A percentile compares a stretch with the other conserved stretches of the same genome.
These are phyloP conservation scores for Monosporascus sp. DNA, from an alignment of 2,329 filamentous ascomycete genomes.

Conservation along the genomic window DNA sequence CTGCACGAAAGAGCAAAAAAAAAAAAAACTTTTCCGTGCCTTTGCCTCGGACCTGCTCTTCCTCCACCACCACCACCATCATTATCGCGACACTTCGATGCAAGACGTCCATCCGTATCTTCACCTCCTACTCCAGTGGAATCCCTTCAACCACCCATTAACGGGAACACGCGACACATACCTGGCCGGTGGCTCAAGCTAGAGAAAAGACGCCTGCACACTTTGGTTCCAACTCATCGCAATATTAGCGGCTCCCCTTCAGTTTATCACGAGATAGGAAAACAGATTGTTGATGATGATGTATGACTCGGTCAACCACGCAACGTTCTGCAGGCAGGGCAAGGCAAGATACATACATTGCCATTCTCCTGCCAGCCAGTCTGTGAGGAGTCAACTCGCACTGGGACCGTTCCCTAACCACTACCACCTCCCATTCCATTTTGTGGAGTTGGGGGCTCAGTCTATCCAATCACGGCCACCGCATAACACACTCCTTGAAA, in stretches of 20 bases:
- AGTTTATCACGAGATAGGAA: background rate
- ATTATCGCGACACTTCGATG: too few species aligned
- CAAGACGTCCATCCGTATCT: too few species aligned
- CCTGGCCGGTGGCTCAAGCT: too few species aligned
- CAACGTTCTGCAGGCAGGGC: conserved; percentile 3
- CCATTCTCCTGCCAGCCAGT: background rate
- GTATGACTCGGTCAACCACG: conserved; percentile 23
- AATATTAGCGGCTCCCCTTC: too few species aligned
- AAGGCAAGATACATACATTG: background rate
- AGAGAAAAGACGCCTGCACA: too few species aligned
- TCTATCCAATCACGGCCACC: background rate
- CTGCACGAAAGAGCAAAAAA: background rate
- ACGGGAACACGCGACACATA: too few species aligned
- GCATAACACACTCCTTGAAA: background rate
- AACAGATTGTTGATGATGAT: background rate
- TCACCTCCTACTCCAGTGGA: too few species aligned
- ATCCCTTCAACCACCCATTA: too few species aligned
- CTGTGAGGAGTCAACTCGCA: background rate
- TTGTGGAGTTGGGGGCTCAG: background rate
- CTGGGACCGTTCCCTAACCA: background rate
- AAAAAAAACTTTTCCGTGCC: background rate
- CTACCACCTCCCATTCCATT: background rate
- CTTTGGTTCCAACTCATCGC: too few species aligned
- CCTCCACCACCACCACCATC: background rate
- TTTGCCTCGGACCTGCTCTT: background rate